Evolutionary conservation across 163 green algal species (phyloP), one percentile per base, ranked within the genome.

Genomic region (Scenedesmus sp.): DNA sequence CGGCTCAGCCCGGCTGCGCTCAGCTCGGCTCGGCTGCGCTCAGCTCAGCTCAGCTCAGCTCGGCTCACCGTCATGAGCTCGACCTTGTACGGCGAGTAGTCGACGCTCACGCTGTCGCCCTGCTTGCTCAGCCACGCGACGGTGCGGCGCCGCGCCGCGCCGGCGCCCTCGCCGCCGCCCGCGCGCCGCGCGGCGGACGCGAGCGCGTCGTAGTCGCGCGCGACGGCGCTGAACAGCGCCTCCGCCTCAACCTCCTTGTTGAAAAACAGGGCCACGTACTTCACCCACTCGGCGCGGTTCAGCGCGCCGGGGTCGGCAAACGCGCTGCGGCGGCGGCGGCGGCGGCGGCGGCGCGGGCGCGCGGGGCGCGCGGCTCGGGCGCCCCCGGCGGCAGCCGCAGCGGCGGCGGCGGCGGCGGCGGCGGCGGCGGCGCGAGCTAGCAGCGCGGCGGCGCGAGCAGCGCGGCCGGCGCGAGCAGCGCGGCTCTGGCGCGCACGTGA

Each of bases 231-330:
- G 65, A 92, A 98, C 22, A 91, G 29, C 20, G 65, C 36, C 60
- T 90, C 92, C 15, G 94, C 90, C 28, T 86, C 70, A 2, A 70
- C 47, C 76, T 97, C 94, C 65, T 84, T 83, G 84, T 98, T 98
- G 88, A 97, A 98, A 64, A 97, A 97, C 4, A 91, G 57, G 26
- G 86, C 87, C 48, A 97, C 58, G 84, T 91, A 97, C 85, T 98
- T 98, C 78, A 97, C 83, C 92, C 94, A 97, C 81, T 98, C 94
- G 3, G 89, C 91, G n/a, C 91, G 87, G 62, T 94, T 92, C 0
- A 97, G 81, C 2, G 84, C 60, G 26, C 91, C 89, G 72, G 87
- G 77, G 42, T 91, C 87, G 4, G 47, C 33, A n/a, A 74, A 80
- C 4, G 87, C 83, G 0, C 82, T 91, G 78, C 58, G 60, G 28